phyloP scores from a whole-genome alignment of 768 basidiomycete species.

The Podaxis sp. region DNA sequence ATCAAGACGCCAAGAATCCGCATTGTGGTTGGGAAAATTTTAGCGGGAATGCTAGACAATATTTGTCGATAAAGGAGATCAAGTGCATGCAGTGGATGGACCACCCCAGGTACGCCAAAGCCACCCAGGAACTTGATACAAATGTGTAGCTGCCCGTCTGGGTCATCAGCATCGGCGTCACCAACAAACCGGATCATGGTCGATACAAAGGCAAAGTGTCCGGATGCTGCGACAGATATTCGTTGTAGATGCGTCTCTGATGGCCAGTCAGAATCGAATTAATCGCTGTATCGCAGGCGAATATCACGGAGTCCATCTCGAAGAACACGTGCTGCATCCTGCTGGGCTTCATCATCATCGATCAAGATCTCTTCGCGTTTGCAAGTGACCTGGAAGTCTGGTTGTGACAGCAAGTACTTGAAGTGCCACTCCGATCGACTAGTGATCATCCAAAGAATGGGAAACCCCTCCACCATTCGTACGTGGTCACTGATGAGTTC shows the following conservation, averaged over 20 bases:
- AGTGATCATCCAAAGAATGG: background rate
- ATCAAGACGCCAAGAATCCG: conserved; percentile 5
- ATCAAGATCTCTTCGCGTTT: background rate
- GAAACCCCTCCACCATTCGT: background rate
- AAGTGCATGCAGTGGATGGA: conserved; percentile 1
- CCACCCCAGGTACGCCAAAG: background rate
- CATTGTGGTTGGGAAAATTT: conserved; percentile 1
- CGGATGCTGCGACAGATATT: background rate
- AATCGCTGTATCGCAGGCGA: background rate
- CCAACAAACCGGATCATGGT: background rate
- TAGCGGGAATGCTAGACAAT: background rate
- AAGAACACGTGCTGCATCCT: background rate
- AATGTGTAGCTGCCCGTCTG: background rate
- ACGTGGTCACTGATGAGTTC: background rate
- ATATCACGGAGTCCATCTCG: background rate
- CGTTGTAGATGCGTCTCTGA: background rate
- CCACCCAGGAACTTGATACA: background rate
- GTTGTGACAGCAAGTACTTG: background rate
- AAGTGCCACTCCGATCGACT: background rate
- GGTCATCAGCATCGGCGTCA: background rate
- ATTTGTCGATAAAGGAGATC: conserved; percentile 8
- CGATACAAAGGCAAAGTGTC: background rate
- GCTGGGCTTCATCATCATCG: background rate
- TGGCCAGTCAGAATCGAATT: background rate
- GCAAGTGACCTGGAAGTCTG: background rate